A percentile compares a stretch with the other conserved stretches of the same genome.
Evolutionary conservation across 768 basidiomycete genomes (phyloP).

Genomic region (Lactarius indigo): DNA sequence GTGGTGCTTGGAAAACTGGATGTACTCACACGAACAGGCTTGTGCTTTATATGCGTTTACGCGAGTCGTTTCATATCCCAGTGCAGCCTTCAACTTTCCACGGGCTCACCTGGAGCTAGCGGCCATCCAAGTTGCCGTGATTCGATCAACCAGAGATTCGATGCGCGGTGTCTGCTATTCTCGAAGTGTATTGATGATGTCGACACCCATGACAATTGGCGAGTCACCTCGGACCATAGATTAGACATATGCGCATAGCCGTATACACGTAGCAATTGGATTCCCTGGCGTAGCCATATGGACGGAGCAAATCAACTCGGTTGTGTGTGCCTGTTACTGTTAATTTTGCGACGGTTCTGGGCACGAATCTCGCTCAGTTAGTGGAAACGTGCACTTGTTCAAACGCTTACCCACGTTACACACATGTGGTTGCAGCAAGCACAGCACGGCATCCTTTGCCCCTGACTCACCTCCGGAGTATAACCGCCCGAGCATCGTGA

Average conservation of each 20-base stretch:
- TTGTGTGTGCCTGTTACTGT: neutral
- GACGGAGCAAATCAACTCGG: neutral
- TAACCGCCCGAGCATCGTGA: slow-evolving; percentile 1
- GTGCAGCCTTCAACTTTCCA: slow-evolving; percentile 2
- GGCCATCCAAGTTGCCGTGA: slow-evolving; percentile 19
- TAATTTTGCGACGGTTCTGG: slow-evolving; percentile 6
- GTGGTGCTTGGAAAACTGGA: neutral
- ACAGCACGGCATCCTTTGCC: slow-evolving; percentile 5
- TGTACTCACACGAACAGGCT: neutral
- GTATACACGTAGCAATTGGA: slow-evolving; percentile 12
- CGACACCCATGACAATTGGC: slow-evolving; percentile 8
- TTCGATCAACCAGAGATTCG: slow-evolving; percentile 17
- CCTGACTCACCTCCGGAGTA: neutral
- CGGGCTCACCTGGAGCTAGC: neutral
- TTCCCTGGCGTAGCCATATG: slow-evolving; percentile 8
- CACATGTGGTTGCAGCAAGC: slow-evolving; percentile 1
- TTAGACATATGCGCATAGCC: slow-evolving; percentile 5
- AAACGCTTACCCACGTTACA: slow-evolving; percentile 16
- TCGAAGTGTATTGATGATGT: slow-evolving; percentile 20
- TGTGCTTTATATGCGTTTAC: slow-evolving; percentile 8
- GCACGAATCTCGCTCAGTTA: slow-evolving; percentile 11
- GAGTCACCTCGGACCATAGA: slow-evolving; percentile 15
- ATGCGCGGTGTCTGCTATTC: slow-evolving; percentile 3
- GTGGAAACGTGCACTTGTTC: slow-evolving; percentile 7
- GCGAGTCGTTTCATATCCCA: slow-evolving; percentile 14